A percentile compares a stretch with the other conserved stretches of the same genome.
phyloP scores from a whole-genome alignment of 176 grass and related monocot species.

The Lolium rigidum region DNA sequence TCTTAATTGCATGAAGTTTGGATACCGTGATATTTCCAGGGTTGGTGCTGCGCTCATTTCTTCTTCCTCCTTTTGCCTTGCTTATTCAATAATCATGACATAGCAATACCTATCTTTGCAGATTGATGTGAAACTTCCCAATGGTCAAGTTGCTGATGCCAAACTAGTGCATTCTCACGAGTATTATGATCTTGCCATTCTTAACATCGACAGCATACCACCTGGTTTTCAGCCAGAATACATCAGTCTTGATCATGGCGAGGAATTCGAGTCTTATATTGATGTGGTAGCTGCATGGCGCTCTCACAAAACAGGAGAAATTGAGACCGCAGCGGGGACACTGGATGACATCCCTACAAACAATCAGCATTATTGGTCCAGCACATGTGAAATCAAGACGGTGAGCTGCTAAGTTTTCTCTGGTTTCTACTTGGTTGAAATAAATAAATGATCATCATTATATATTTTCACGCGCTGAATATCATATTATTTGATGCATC shows the following conservation, averaged over 20 bases:
- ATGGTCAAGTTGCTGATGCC: background rate
- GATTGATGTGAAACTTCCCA: constrained; percentile 3
- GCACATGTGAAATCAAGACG: background rate
- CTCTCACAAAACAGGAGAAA: background rate
- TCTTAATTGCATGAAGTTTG: background rate
- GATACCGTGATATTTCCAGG: background rate
- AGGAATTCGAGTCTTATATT: background rate
- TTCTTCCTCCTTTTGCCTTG: background rate
- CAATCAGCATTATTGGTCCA: background rate
- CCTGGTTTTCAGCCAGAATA: background rate
- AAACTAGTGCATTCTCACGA: background rate
- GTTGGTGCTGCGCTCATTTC: background rate
- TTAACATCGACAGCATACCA: background rate
- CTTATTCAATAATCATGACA: background rate
- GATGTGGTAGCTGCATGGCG: background rate
- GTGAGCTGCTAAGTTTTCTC: background rate
- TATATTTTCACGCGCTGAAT: background rate
- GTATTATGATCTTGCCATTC: background rate
- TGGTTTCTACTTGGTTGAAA: background rate
- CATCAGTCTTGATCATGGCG: background rate
- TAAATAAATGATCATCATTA: background rate
- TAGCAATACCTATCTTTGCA: background rate
- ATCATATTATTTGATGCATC: background rate
- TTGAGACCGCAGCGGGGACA: background rate
- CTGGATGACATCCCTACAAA: background rate